Conservation (phyloP, 495 filamentous ascomycete species). For the Neurospora sp. region DNA sequence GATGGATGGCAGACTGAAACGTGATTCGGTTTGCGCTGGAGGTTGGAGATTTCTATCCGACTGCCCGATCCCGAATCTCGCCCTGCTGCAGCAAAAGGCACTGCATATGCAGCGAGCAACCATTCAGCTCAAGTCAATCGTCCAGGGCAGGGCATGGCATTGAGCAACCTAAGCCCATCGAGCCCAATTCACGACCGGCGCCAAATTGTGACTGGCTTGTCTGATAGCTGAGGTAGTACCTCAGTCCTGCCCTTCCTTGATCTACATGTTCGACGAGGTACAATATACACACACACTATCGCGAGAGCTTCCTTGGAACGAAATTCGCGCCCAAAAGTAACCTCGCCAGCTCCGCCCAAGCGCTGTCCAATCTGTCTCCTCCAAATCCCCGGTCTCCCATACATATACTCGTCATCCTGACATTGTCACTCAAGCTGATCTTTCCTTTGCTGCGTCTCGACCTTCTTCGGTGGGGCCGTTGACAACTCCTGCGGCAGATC, state of each 20-base stretch:
- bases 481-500: background rate
- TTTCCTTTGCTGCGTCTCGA: background rate
- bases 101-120: background rate
- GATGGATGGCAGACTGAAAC: background rate
- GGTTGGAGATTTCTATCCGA: background rate
- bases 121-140: background rate
- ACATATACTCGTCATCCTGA: background rate
- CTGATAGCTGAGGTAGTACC: background rate
- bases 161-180: background rate
- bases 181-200: background rate
- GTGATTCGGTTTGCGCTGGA: background rate
- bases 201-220: background rate
- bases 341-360: background rate
- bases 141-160: background rate
- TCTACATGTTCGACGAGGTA: background rate
- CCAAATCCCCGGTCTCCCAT: background rate
- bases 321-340: background rate
- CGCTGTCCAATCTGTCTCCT: background rate
- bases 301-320: background rate
- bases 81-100: background rate
- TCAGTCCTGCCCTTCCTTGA: background rate
- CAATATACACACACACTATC: background rate
- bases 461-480: background rate
- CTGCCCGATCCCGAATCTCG: background rate
- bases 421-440: background rate